Conservation (phyloP, 768 basidiomycete species). For the Mycena crocata region DNA sequence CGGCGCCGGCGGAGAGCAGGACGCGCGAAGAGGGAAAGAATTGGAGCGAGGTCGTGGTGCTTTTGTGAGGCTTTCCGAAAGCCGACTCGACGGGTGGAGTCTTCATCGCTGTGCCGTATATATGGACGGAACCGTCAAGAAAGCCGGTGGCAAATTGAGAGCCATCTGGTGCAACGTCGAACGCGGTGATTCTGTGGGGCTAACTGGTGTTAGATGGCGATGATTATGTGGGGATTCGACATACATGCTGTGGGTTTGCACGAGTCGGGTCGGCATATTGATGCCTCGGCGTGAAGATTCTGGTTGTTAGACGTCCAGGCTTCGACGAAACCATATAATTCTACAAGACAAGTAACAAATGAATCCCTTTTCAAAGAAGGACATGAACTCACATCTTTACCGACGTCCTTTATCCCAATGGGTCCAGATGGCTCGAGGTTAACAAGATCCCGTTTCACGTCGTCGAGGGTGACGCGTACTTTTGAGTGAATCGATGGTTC, state of each 20-base stretch:
- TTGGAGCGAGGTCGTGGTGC: slow-evolving; percentile 64
- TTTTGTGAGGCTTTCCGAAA: slow-evolving; percentile 53
- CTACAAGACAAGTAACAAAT: slow-evolving; percentile 39
- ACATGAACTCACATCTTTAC: slow-evolving; percentile 31
- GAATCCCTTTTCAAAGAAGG: slow-evolving; percentile 36
- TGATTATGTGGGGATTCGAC: slow-evolving; percentile 29
- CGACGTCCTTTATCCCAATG: slow-evolving; percentile 48
- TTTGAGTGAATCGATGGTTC: slow-evolving; percentile 74
- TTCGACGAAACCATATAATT: slow-evolving; percentile 60
- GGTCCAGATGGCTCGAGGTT: slow-evolving; percentile 60
- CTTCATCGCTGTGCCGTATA: slow-evolving; percentile 54
- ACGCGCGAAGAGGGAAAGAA: slow-evolving; percentile 83
- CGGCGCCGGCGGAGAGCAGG: slow-evolving; percentile 74
- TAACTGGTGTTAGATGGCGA: slow-evolving; percentile 28
- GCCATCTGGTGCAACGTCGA: slow-evolving; percentile 70
- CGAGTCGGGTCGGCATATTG: slow-evolving; percentile 61
- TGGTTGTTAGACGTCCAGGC: slow-evolving; percentile 60
- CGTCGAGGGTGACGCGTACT: slow-evolving; percentile 64
- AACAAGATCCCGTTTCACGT: slow-evolving; percentile 63
- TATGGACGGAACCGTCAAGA: slow-evolving; percentile 66
- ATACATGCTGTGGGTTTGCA: slow-evolving; percentile 54
- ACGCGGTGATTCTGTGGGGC: slow-evolving; percentile 71
- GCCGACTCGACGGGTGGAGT: slow-evolving; percentile 31
- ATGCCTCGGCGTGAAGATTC: slow-evolving; percentile 61
- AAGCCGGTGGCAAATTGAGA: slow-evolving; percentile 71